Evolutionary conservation across 177 flowering plant species (phyloP), one percentile per base, ranked within the genome.

Genomic region (Vitis hybrid): DNA sequence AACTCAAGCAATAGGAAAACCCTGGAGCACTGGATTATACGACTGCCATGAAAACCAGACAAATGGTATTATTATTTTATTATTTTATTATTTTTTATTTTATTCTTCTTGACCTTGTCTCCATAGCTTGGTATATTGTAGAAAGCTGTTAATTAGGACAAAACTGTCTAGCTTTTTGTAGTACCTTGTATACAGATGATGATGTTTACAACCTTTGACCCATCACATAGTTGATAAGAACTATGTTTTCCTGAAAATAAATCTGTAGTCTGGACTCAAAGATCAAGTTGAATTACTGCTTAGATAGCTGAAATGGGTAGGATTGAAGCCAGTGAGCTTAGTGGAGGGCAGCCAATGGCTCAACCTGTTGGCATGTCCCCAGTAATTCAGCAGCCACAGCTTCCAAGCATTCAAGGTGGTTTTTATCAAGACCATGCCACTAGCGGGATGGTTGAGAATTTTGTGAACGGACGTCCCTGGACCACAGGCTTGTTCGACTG

Each of bases 401-500:
- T 14, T n/a, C 15, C 57, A 55, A 14, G 1, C 16, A 55, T 3
- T 55, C 15, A 14, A 5, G n/a, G 16, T 15, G 16, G 57, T 55
- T 2, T 55, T 12, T 16, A 15, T 55, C 57, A 55, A 14, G 8
- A 55, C 57, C n/a, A 14, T 55, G 11, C 57, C 57, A 14, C 15
- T 14, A 14, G 7, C 3, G 57, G 57, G 57, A 16, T 15, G 57
- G 57, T 55, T 2, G 2, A 55, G 18, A 14, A 55, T 55, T 14
- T 55, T 13, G 57, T 55, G n/a, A 70, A 57, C 13, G 75, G 75
- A 56, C 48, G 39, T n/a, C 80, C 80, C 9, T 79, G 82, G 79
- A 45, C 62, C 6, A 79, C 77, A 15, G 80, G 82, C 19, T 60
- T 79, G 10, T 79, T 76, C 51, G 77, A 77, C 55, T 79, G 82